Evolutionary conservation across 225 moss, liverwort and hornwort species (phyloP), one percentile per base, ranked within the genome.

Genomic region (Lunularia cruciata): DNA sequence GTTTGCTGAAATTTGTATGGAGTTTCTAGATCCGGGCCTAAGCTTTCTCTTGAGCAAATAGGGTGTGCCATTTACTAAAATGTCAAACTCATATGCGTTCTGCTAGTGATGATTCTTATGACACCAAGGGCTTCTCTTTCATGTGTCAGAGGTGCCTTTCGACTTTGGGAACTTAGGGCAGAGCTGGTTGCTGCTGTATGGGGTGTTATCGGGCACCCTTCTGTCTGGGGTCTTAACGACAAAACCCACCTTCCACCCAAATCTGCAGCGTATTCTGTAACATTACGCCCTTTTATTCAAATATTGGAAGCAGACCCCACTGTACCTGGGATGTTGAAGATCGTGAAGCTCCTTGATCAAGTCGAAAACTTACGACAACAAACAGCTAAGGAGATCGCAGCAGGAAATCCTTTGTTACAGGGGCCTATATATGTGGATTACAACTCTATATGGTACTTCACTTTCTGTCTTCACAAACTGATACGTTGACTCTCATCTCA

Each of bases 121-220:
- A 68, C 6, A 7, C 26, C 63, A 63, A 6, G 8, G 40, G 3
- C 12, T 40, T 11, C 36, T 64, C 8, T 34, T 9, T 16, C 18
- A 63, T 56, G 18, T 79, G 58, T 36, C 84, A 91, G 90, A 79
- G 83, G 83, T 79, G 77, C 83, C 72, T 78, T 79, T 75, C 88
- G 85, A 69, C 82, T 91, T 27, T 73, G 84, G 86, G 86, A 91
- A 79, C 72, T 88, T 76, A 83, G 88, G 70, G 79, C 76, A 52
- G 81, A 85, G 61, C 64, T 91, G 53, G 70, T 74, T 14, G 53
- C 75, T 49, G 84, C 90, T 66, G 84, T 90, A 49, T 60, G 75
- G 39, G 73, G 67, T 52, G 47, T 74, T 19, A 34, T 83, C 11
- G 74, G 73, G 53, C 27, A 57, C 45, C 86, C 86, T 19, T 67